A percentile compares a stretch with the other conserved stretches of the same genome.
phyloP scores from a whole-genome alignment of 2,329 filamentous ascomycete species.

The Rutstroemia sp. region DNA sequence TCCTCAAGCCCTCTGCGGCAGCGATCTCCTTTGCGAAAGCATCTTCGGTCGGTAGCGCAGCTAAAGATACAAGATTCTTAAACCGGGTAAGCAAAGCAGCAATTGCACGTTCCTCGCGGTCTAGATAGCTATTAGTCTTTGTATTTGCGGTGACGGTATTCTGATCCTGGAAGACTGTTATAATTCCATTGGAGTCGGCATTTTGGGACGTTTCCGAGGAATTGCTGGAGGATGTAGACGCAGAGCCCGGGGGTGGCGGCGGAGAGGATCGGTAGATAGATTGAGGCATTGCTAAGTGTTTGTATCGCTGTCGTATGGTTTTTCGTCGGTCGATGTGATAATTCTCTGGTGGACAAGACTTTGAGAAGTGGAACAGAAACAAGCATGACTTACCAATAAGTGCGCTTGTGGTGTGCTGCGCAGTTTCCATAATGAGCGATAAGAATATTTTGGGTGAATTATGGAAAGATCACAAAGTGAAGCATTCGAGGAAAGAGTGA shows the following conservation, averaged over 20 bases:
- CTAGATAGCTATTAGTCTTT: conserved; percentile 27
- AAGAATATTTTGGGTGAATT: conserved; percentile 5
- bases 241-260: not conserved
- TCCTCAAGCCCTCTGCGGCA: conserved; percentile 26
- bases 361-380: conserved; percentile 2
- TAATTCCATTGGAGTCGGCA: not conserved
- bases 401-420: conserved; percentile 21
- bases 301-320: not conserved
- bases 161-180: not conserved
- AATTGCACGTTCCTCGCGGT: conserved; percentile 38
- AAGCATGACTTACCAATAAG: conserved; percentile 23
- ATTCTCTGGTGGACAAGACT: not conserved
- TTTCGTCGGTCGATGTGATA: not conserved
- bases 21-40: conserved; percentile 27
- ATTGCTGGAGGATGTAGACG: not conserved
- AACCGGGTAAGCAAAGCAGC: conserved; percentile 40
- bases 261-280: not conserved
- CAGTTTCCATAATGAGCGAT: conserved; percentile 21
- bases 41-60: conserved; percentile 20
- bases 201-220: not conserved
- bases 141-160: not conserved
- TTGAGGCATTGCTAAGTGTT: no score
- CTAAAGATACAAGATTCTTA: conserved; percentile 33
- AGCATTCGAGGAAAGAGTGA: not conserved
- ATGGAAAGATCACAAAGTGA: conserved; percentile 1